These are phyloP conservation scores for Fusarium tuaranense DNA, from an alignment of 2,329 filamentous ascomycete genomes.

Conservation along the genomic window DNA sequence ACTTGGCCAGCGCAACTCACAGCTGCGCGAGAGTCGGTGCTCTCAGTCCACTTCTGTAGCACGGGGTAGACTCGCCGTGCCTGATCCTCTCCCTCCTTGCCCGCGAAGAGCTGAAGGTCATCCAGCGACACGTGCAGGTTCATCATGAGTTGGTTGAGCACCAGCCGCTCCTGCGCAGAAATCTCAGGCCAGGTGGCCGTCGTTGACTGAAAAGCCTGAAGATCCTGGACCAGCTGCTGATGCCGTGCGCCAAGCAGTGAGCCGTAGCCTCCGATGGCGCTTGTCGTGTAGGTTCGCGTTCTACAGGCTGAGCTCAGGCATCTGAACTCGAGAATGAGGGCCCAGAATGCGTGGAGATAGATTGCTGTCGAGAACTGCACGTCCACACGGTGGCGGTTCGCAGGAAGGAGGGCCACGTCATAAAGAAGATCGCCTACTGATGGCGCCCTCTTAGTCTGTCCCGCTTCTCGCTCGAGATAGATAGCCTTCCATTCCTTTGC, in stretches of 20 bases:
- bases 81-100: slow-evolving; percentile 75
- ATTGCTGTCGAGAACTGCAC: slow-evolving; percentile 67
- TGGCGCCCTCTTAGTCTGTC: slow-evolving; percentile 58
- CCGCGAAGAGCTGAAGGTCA: slow-evolving; percentile 75
- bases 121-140: slow-evolving; percentile 73
- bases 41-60: slow-evolving; percentile 70
- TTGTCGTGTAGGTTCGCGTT: slow-evolving; percentile 60
- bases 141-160: slow-evolving; percentile 69
- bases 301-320: slow-evolving; percentile 65
- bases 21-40: slow-evolving; percentile 66
- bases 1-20: slow-evolving; percentile 78
- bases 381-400: slow-evolving; percentile 65
- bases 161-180: slow-evolving; percentile 59
- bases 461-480: slow-evolving; percentile 59
- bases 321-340: slow-evolving; percentile 74
- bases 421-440: slow-evolving; percentile 68
- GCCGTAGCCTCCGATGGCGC: slow-evolving; percentile 53
- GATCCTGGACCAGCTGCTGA: slow-evolving; percentile 70
- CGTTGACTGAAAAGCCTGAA: slow-evolving; percentile 61
- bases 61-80: slow-evolving; percentile 69
- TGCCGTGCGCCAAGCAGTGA: slow-evolving; percentile 66
- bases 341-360: slow-evolving; percentile 75
- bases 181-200: slow-evolving; percentile 58
- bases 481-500: slow-evolving; percentile 73
- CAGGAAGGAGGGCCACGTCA: slow-evolving; percentile 64